Percentiles rank a stretch among this genome's conserved stretches.
These are phyloP conservation scores for Viola pubescens DNA, from an alignment of 441 rosid genomes.

Conservation along the genomic window DNA sequence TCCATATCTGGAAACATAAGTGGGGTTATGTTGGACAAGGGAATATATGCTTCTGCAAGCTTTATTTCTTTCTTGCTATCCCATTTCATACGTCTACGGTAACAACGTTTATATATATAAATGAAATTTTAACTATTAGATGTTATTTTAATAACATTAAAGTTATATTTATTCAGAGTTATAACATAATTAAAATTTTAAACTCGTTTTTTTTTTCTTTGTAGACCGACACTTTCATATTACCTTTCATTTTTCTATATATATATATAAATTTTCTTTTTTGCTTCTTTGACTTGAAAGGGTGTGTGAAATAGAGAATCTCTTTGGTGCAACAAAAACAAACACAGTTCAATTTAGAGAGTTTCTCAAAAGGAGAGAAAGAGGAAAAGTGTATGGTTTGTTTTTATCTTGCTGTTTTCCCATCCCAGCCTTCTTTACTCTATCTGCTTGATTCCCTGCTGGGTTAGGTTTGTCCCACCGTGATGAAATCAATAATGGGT, in stretches of 20 bases:
- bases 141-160: too few species aligned
- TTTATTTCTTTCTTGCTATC: slow-evolving; percentile 37
- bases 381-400: slow-evolving; percentile 61
- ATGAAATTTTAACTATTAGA: too few species aligned
- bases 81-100: not conserved
- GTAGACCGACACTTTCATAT: slow-evolving; percentile 21
- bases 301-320: slow-evolving; percentile 39
- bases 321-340: slow-evolving; percentile 59
- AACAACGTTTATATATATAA: too few species aligned
- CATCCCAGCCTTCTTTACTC: slow-evolving; percentile 17
- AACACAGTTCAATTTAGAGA: slow-evolving; percentile 11
- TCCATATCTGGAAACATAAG: slow-evolving; percentile 86
- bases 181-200: too few species aligned
- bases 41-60: slow-evolving; percentile 81
- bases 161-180: too few species aligned
- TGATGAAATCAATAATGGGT: slow-evolving; percentile 27
- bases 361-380: slow-evolving; percentile 51
- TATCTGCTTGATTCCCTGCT: slow-evolving; percentile 40
- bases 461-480: slow-evolving; percentile 55
- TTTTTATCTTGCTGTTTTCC: slow-evolving; percentile 37
- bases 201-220: too few species aligned
- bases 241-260: slow-evolving; percentile 22
- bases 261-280: slow-evolving; percentile 4
- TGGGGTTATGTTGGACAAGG: slow-evolving; percentile 60
- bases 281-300: slow-evolving; percentile 59